A percentile compares a stretch with the other conserved stretches of the same genome.
Evolutionary conservation across 768 basidiomycete species (phyloP).

Genomic region (Suillus occidentalis): DNA sequence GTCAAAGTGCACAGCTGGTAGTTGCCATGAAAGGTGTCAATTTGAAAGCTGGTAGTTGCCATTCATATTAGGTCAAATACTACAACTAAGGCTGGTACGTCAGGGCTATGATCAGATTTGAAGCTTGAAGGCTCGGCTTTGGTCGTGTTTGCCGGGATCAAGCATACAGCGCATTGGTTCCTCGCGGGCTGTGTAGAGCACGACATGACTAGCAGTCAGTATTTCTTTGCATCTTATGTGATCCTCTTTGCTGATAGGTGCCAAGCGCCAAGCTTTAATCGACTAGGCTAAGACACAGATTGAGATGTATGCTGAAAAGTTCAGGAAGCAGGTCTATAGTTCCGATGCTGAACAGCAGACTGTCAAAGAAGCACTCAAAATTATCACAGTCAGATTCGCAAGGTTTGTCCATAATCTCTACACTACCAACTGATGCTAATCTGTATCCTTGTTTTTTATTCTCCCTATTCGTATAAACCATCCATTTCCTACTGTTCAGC

Average conservation of each 20-base stretch:
- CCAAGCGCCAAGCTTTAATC: constrained; percentile 80
- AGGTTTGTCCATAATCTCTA: constrained; percentile 47
- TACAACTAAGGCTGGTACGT: too few relatives aligned
- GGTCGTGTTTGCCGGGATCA: constrained; percentile 91
- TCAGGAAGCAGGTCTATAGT: constrained; percentile 88
- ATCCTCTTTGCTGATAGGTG: background rate
- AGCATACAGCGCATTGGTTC: constrained; percentile 98
- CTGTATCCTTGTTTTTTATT: background rate
- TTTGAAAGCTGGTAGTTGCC: too few relatives aligned
- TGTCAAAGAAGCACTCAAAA: constrained; percentile 74
- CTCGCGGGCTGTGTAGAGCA: constrained; percentile 94
- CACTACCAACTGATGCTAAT: background rate
- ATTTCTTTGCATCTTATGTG: background rate
- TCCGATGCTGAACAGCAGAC: constrained; percentile 70
- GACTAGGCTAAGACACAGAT: constrained; percentile 92
- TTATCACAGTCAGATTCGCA: constrained; percentile 82
- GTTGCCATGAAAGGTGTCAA: too few relatives aligned
- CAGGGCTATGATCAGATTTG: constrained; percentile 88
- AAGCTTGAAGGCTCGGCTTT: constrained; percentile 87
- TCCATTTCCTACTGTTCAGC: constrained; percentile 37
- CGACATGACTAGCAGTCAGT: constrained; percentile 86
- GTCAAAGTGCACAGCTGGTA: too few relatives aligned
- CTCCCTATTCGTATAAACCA: background rate
- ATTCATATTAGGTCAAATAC: too few relatives aligned
- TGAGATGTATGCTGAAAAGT: constrained; percentile 78